phyloP scores from a whole-genome alignment of 495 filamentous ascomycete genomes.

The Neurospora pannonica region DNA sequence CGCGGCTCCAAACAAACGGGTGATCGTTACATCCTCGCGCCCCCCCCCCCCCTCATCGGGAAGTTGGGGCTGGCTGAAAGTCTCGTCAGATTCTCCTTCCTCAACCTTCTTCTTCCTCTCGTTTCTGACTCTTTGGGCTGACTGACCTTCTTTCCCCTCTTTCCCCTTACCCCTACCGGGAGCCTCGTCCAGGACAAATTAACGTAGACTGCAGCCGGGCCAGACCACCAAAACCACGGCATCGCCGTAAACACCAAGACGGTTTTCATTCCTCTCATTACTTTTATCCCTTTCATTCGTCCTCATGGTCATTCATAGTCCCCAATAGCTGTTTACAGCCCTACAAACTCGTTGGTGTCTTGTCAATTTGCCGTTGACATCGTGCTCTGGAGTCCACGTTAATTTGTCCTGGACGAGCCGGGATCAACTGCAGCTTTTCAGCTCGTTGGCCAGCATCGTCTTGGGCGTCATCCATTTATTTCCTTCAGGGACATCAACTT shows the following conservation, averaged over 20 bases:
- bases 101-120: not conserved
- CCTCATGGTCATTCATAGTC: no score
- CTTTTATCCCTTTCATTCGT: no score
- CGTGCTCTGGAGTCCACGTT: no score
- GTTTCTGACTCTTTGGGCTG: not conserved
- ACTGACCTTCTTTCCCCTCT: not conserved
- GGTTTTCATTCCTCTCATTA: no score
- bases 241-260: no score
- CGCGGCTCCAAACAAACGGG: not conserved
- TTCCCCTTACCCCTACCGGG: not conserved
- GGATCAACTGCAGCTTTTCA: not conserved
- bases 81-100: not conserved
- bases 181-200: no score
- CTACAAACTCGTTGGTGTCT: no score
- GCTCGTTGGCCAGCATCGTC: not conserved
- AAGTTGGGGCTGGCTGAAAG: not conserved
- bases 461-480: not conserved
- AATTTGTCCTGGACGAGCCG: no score
- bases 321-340: no score
- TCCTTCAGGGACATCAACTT: not conserved
- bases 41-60: not conserved
- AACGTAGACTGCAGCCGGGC: no score
- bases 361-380: no score
- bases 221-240: no score
- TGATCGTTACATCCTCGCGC: not conserved